Percentiles rank a stretch among this genome's conserved stretches.
Conservation (phyloP, 2,329 filamentous ascomycete species). For the Fusarium temperatum region DNA sequence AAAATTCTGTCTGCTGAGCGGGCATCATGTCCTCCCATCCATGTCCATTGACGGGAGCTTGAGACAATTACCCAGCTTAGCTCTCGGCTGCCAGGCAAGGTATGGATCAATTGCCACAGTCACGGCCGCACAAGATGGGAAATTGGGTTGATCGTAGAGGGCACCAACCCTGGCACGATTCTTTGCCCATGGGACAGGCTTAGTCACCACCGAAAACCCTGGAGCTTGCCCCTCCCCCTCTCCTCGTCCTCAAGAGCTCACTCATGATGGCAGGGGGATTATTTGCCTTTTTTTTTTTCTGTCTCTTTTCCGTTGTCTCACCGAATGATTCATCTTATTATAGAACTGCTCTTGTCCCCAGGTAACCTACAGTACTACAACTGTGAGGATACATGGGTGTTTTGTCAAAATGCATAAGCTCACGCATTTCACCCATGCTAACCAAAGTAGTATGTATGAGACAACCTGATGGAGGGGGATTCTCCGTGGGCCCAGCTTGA, state of each 20-base stretch:
- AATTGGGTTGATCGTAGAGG: slow-evolving; percentile 22
- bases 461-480: slow-evolving; percentile 17
- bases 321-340: background rate
- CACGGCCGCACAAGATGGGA: slow-evolving; percentile 30
- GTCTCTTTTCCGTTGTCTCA: background rate
- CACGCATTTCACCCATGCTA: background rate
- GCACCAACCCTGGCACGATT: slow-evolving; percentile 38
- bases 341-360: background rate
- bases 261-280: background rate
- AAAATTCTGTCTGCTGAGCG: slow-evolving; percentile 35
- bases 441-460: background rate
- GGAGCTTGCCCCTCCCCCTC: slow-evolving; percentile 23
- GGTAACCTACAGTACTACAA: background rate
- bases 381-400: background rate
- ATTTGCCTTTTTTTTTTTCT: background rate
- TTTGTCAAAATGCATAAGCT: background rate
- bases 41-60: background rate
- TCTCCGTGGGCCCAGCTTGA: slow-evolving; percentile 22
- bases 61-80: background rate
- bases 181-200: background rate
- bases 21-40: background rate
- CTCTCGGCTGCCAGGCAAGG: background rate
- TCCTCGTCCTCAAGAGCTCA: slow-evolving; percentile 1
- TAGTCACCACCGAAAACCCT: slow-evolving; percentile 19
- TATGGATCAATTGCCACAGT: slow-evolving; percentile 24